A percentile compares a stretch with the other conserved stretches of the same genome.
Evolutionary conservation across 2,329 filamentous ascomycete species (phyloP).

Genomic region (Diplodia scrobiculata): DNA sequence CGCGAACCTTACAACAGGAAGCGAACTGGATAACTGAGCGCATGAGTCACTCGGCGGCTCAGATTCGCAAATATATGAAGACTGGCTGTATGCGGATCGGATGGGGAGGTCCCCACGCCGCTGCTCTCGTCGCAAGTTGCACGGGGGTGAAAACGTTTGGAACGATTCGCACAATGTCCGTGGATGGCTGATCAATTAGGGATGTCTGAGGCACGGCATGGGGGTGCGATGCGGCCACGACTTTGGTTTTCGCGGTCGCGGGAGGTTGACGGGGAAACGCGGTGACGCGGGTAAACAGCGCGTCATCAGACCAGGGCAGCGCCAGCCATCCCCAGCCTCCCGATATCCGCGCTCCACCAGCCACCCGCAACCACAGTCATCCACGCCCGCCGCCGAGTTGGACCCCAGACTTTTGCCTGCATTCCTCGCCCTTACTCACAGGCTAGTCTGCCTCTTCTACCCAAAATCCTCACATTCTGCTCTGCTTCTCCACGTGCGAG

Average conservation of each 20-base stretch:
- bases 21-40: not conserved
- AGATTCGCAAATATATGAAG: not conserved
- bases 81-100: not conserved
- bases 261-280: slow-evolving; percentile 10
- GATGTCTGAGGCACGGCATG: not conserved
- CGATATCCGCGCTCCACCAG: slow-evolving; percentile 15
- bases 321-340: slow-evolving; percentile 8
- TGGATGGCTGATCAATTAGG: not conserved
- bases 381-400: slow-evolving; percentile 1
- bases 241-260: not conserved
- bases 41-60: not conserved
- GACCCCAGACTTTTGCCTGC: not conserved
- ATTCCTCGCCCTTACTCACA: slow-evolving; percentile 3
- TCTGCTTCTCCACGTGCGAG: slow-evolving; percentile 12
- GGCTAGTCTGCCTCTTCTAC: slow-evolving; percentile 5
- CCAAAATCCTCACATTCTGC: not conserved
- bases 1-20: not conserved
- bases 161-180: not conserved
- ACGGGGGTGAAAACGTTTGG: not conserved
- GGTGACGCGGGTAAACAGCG: slow-evolving; percentile 21
- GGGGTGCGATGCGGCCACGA: not conserved
- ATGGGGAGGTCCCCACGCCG: not conserved
- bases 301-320: slow-evolving; percentile 9
- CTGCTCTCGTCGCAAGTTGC: not conserved
- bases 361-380: slow-evolving; percentile 6